A percentile compares a stretch with the other conserved stretches of the same genome.
Conservation (phyloP, 2,329 filamentous ascomycete species). For the Pseudogymnoascus sp. region DNA sequence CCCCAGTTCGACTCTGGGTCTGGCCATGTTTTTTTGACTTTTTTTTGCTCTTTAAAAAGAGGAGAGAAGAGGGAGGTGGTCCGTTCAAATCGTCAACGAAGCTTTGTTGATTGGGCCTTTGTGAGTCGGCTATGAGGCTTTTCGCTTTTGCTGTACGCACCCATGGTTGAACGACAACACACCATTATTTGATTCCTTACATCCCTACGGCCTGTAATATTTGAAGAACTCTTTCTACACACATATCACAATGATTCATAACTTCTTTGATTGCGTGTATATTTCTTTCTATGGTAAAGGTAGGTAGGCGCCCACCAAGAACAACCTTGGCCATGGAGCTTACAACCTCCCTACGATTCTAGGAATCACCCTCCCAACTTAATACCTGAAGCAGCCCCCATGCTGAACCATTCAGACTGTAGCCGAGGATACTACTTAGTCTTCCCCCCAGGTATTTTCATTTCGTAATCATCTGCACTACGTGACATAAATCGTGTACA, state of each 20-base stretch:
- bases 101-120: neutral
- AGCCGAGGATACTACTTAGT: neutral
- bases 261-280: neutral
- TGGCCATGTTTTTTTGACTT: neutral
- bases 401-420: neutral
- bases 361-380: neutral
- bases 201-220: too few relatives aligned
- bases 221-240: neutral
- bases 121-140: neutral
- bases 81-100: neutral
- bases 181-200: neutral
- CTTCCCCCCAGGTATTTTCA: neutral
- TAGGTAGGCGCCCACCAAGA: neutral
- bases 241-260: neutral
- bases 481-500: conserved; percentile 7
- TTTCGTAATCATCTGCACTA: neutral
- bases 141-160: neutral
- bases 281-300: neutral
- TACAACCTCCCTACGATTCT: neutral
- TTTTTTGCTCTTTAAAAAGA: neutral
- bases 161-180: neutral
- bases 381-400: neutral
- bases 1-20: neutral
- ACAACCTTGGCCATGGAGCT: neutral
- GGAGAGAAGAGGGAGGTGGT: neutral